Evolutionary conservation across 495 filamentous ascomycete species (phyloP).

Genomic region (Rostrohypoxylon terebratum): DNA sequence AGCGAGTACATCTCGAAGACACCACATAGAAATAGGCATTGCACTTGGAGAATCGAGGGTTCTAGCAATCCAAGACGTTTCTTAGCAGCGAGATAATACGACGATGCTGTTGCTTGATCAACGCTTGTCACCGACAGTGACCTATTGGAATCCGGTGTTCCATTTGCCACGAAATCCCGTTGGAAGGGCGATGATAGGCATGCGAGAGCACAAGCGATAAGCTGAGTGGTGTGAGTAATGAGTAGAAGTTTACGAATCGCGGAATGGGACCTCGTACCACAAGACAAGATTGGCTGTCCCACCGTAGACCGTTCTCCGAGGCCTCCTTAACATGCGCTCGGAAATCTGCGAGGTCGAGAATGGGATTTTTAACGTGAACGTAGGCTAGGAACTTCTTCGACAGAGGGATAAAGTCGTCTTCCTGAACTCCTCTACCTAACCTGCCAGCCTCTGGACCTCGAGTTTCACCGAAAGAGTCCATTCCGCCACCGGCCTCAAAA

Average conservation of each 20-base stretch:
- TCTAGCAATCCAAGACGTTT: constrained; percentile 9
- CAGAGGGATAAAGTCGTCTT: constrained; percentile 6
- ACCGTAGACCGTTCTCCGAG: constrained; percentile 5
- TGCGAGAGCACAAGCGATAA: constrained; percentile 8
- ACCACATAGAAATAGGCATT: constrained; percentile 11
- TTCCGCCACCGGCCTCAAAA: neutral
- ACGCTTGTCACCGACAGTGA: neutral
- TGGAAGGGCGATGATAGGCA: constrained; percentile 8
- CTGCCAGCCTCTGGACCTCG: neutral
- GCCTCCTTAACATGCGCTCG: neutral
- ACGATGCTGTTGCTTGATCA: constrained; percentile 9
- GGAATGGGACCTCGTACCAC: neutral
- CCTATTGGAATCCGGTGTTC: constrained; percentile 4
- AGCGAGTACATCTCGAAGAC: constrained; percentile 19
- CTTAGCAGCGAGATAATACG: constrained; percentile 10
- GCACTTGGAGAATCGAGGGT: constrained; percentile 4
- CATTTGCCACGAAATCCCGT: neutral
- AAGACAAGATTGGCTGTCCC: constrained; percentile 8
- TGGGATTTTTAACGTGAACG: constrained; percentile 6
- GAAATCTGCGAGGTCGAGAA: constrained; percentile 7
- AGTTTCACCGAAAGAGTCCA: neutral
- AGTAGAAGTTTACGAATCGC: neutral
- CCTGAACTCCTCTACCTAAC: constrained; percentile 9
- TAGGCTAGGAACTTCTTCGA: constrained; percentile 9
- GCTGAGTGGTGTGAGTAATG: neutral